A percentile compares a stretch with the other conserved stretches of the same genome.
phyloP scores from a whole-genome alignment of 495 filamentous ascomycete genomes.

The Podospora conica region DNA sequence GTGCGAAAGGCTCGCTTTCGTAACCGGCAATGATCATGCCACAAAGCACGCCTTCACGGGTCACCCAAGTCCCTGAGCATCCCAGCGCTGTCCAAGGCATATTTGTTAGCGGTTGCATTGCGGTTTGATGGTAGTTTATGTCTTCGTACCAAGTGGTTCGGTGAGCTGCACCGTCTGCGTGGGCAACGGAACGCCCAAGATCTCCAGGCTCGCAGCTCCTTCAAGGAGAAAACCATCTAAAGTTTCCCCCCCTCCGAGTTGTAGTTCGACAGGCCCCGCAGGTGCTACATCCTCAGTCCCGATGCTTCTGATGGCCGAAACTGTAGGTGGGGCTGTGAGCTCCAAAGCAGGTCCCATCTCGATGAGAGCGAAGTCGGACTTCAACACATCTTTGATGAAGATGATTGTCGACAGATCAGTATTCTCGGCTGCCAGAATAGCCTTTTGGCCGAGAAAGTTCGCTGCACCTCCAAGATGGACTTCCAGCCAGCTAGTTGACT shows the following conservation, averaged over 20 bases:
- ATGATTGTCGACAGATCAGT: background rate
- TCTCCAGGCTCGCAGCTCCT: background rate
- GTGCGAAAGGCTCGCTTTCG: background rate
- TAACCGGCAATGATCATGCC: constrained; percentile 3
- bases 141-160: too few relatives aligned
- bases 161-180: background rate
- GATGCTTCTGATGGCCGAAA: background rate
- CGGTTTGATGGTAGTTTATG: too few relatives aligned
- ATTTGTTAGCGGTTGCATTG: too few relatives aligned
- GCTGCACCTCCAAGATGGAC: background rate
- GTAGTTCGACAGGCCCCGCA: background rate
- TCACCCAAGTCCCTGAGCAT: background rate
- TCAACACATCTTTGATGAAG: background rate
- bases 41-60: background rate
- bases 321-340: too few relatives aligned
- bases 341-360: too few relatives aligned
- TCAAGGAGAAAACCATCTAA: background rate
- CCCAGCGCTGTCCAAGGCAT: too few relatives aligned
- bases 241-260: background rate
- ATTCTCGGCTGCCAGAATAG: background rate
- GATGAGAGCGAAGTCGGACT: background rate
- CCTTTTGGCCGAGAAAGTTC: background rate
- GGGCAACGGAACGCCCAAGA: background rate
- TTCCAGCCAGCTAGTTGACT: background rate
- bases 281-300: background rate